Conservation (phyloP, 2,329 filamentous ascomycete genomes). For the Rasamsonia emersonii region DNA sequence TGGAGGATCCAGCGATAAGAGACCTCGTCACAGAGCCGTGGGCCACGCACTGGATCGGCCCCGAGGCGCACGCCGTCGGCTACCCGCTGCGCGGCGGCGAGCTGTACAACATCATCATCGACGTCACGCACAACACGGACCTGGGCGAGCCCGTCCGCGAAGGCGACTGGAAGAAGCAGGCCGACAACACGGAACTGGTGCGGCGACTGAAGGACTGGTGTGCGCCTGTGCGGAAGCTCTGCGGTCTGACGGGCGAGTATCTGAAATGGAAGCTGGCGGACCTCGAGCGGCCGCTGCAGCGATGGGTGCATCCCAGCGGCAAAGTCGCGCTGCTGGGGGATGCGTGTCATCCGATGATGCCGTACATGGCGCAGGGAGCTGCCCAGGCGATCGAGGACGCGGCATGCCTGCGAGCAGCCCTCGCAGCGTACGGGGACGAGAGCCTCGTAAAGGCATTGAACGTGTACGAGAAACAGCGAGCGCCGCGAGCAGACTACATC, state of each 20-base stretch:
- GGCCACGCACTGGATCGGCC: constrained; percentile 23
- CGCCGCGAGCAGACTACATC: constrained; percentile 39
- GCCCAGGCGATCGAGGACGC: constrained; percentile 61
- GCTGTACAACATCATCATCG: constrained; percentile 25
- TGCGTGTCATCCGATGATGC: constrained; percentile 59
- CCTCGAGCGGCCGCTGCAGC: not conserved
- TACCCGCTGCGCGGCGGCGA: constrained; percentile 22
- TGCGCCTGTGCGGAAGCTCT: constrained; percentile 19
- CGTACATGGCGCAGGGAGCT: constrained; percentile 57
- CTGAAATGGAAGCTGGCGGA: constrained; percentile 15
- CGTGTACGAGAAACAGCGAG: constrained; percentile 44
- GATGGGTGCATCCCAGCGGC: constrained; percentile 5
- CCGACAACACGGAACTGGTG: constrained; percentile 17
- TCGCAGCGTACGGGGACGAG: constrained; percentile 47
- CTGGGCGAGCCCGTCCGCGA: constrained; percentile 10
- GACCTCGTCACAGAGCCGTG: constrained; percentile 18
- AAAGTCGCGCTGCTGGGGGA: constrained; percentile 20
- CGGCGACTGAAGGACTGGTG: constrained; percentile 21
- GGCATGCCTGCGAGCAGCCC: constrained; percentile 29
- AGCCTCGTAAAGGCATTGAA: constrained; percentile 43
- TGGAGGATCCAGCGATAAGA: constrained; percentile 18
- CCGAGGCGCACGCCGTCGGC: constrained; percentile 22
- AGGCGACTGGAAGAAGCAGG: constrained; percentile 20
- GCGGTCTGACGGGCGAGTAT: constrained; percentile 13
- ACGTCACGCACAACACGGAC: constrained; percentile 15